Evolutionary conservation across 805 yeast species (phyloP), one percentile per base, ranked within the genome.

Genomic region (Candida gorgasii): DNA sequence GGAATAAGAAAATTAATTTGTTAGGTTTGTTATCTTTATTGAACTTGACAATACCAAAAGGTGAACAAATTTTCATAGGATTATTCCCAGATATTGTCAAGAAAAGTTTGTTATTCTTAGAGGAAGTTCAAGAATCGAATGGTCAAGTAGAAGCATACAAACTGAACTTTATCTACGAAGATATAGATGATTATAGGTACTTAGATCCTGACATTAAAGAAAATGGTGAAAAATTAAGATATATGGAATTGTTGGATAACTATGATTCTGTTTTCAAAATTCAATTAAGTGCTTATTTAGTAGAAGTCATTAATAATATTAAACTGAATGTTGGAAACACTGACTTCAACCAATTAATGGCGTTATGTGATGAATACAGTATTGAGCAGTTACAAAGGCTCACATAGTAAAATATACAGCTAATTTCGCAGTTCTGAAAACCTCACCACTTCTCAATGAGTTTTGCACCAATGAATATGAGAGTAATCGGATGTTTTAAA

Each of bases 1-100:
- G 87, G 45, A 79, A 80, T 50, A 79, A 85, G 47, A 92, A 92
- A 60, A 65, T 84, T 40, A 80, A 77, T 49, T 64, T 82, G 3
- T 59, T 87, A 45, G 93, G 87, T 0, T 58, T 86, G 7, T 65
- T 84, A 3, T 63, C 82, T 8, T 51, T 85, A 39, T 51, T 78
- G 9, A 61, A 72, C 19, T 61, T 42, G 53, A 72, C 60, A 1
- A 50, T 60, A 2, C 52, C 61, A 5, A 50, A 54, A 42, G 58
- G 55, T 24, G 43, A 39, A 39, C 47, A 43, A 50, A 46, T 39
- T 47, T 54, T 48, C 17, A 49, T 36, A 43, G 52, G 35, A 50
- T 53, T 49, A 49, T 67, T 55, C 39, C 57, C 55, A 16, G 63
- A 49, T 8, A 47, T 63, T 8, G 53, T 69, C 28, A 62, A 67